A percentile compares a stretch with the other conserved stretches of the same genome.
Evolutionary conservation across 768 basidiomycete genomes (phyloP).

Genomic region (button mushroom (Agaricus bisporus)): DNA sequence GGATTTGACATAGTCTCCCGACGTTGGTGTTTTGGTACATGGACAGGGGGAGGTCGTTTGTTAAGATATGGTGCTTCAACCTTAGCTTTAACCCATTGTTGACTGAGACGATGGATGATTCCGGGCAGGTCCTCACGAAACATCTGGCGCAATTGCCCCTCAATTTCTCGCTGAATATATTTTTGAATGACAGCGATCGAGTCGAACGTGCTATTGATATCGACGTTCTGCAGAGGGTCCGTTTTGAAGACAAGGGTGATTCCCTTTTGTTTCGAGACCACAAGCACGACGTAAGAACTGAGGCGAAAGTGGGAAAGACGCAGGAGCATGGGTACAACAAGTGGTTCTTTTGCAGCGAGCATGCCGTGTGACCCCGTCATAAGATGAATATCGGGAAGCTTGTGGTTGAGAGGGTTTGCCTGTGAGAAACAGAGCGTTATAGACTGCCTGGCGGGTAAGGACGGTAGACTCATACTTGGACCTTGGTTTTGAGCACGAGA

Average conservation of each 20-base stretch:
- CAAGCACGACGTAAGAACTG: slow-evolving; percentile 93
- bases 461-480: slow-evolving; percentile 56
- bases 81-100: slow-evolving; percentile 92
- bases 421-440: slow-evolving; percentile 21
- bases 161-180: slow-evolving; percentile 96
- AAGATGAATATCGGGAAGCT: slow-evolving; percentile 84
- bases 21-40: slow-evolving; percentile 22
- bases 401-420: slow-evolving; percentile 95
- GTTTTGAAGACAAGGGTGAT: slow-evolving; percentile 99
- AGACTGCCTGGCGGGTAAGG: background rate
- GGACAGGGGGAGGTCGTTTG: slow-evolving; percentile 35
- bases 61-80: slow-evolving; percentile 87
- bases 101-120: slow-evolving; percentile 93
- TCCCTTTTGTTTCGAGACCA: slow-evolving; percentile 95
- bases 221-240: slow-evolving; percentile 95
- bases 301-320: slow-evolving; percentile 94
- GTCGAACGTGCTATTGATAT: slow-evolving; percentile 97
- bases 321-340: slow-evolving; percentile 97
- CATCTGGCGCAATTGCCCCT: slow-evolving; percentile 95
- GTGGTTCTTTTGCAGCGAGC: slow-evolving; percentile 90
- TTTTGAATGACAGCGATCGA: slow-evolving; percentile 97
- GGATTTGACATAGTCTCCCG: slow-evolving; percentile 38
- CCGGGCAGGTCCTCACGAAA: slow-evolving; percentile 95
- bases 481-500: slow-evolving; percentile 83
- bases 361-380: slow-evolving; percentile 81